phyloP scores from a whole-genome alignment of 2,329 filamentous ascomycete species.

The Stylonectria norvegica region DNA sequence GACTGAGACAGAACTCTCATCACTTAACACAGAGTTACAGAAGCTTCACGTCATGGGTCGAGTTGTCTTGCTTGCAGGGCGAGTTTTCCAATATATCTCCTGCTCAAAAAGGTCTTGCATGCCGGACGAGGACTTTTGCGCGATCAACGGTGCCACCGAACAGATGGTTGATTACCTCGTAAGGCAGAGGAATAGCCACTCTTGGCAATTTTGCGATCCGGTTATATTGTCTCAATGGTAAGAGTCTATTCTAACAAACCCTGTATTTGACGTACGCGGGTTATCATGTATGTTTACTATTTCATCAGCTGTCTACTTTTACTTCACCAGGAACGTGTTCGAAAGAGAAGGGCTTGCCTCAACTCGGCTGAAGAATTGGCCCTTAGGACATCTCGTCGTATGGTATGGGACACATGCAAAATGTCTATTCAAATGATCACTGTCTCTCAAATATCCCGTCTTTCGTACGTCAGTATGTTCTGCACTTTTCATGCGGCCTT shows the following conservation, averaged over 20 bases:
- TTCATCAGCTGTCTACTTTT: background rate
- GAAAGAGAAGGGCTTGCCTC: background rate
- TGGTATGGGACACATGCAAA: background rate
- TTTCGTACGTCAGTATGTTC: background rate
- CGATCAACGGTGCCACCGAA: background rate
- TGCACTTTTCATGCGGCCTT: background rate
- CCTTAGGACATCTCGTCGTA: background rate
- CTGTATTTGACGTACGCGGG: too few species aligned
- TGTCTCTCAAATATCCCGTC: background rate
- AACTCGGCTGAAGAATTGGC: background rate
- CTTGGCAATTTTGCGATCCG: background rate
- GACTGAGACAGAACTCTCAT: background rate
- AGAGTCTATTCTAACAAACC: background rate
- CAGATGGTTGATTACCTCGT: background rate
- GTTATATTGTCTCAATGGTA: background rate
- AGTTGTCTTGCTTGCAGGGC: background rate
- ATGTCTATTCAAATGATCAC: background rate
- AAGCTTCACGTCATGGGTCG: background rate
- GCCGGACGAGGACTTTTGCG: background rate
- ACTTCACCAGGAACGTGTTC: background rate
- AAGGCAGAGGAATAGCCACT: background rate
- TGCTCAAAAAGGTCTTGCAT: background rate
- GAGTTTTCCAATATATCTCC: background rate
- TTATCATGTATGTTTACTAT: too few species aligned
- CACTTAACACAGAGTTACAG: background rate